Evolutionary conservation across 768 basidiomycete species (phyloP), one percentile per base, ranked within the genome.

Genomic region (Boletus rubropictus): DNA sequence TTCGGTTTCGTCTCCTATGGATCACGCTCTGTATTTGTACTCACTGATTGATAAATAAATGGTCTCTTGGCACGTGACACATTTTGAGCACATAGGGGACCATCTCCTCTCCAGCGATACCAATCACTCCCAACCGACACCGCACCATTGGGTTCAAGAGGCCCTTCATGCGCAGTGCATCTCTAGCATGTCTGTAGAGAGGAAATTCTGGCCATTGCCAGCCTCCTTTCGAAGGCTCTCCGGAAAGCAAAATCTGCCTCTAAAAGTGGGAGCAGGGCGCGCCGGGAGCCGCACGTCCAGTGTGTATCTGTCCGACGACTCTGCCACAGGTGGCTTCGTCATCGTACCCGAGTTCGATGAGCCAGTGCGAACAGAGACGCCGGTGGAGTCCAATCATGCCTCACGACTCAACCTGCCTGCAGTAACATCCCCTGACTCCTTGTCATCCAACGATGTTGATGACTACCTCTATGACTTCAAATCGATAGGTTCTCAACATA

Each of bases 291-390:
- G 42, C 11, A 22, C 62, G 15, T 51, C 59, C 7, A 56, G 44
- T 24, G 56, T 64, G 17, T 62, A 64, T 47, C 45, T 62, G 24
- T 55, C 53, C 4, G 48, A 56, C 17, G 42, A 43, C 35, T 55
- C 46, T 11, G 49, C 52, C 25, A 22, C 56, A 5, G 51, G 27
- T 18, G 45, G 44, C 39, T 56, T 61, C 20, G 12, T 54, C 24
- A 20, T 64, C 27, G 48, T 54, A 35, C 64, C 64, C 5, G 62
- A 64, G 44, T 63, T 62, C 27, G 58, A 65, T 41, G 41, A 46
- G 27, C 42, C 52, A 14, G 33, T 21, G 9, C 39, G 38, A 39
- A 40, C 25, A 4, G 37, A 42, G 24, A 22, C 54, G 11, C 36
- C 14, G 29, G 37, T 35, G 20, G 17, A 44, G 8, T 18, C 48